Percentiles rank a stretch among this genome's conserved stretches.
These are phyloP conservation scores for Fusarium globosum DNA, from an alignment of 2,329 filamentous ascomycete species.

Conservation along the genomic window DNA sequence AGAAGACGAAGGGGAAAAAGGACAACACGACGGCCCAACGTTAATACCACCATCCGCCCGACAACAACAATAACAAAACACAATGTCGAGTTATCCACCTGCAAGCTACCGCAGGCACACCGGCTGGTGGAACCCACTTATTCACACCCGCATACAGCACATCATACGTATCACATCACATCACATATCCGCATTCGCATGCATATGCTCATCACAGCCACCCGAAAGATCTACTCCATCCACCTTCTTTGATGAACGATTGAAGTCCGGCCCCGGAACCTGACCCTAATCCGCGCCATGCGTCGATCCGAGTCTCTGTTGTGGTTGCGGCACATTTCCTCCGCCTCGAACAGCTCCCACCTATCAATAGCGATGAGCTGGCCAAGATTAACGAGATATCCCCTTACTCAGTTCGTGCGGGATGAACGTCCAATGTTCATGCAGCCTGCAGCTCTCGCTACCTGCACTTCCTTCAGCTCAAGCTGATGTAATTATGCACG, in stretches of 20 bases:
- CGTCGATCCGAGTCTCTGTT: constrained; percentile 38
- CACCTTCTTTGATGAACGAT: constrained; percentile 24
- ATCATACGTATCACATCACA: constrained; percentile 34
- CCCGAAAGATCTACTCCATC: constrained; percentile 31
- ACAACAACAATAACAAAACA: constrained; percentile 32
- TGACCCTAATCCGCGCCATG: constrained; percentile 27
- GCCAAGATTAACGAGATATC: background rate
- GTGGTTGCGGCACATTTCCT: constrained; percentile 32
- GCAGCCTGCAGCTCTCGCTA: constrained; percentile 11
- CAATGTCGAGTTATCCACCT: constrained; percentile 5
- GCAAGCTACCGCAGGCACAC: constrained; percentile 35
- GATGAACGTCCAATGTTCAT: constrained; percentile 13
- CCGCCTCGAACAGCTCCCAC: background rate
- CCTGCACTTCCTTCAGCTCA: constrained; percentile 7
- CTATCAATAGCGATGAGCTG: background rate
- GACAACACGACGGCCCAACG: constrained; percentile 9
- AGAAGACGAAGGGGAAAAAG: constrained; percentile 9
- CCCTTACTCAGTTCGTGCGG: constrained; percentile 1
- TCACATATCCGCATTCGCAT: constrained; percentile 37
- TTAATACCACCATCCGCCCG: constrained; percentile 24
- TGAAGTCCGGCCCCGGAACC: constrained; percentile 12
- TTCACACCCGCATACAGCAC: constrained; percentile 26
- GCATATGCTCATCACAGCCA: constrained; percentile 41
- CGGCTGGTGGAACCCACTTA: constrained; percentile 14
- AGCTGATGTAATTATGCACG: constrained; percentile 22